These are phyloP conservation scores for Periconia digitata DNA, from an alignment of 2,329 filamentous ascomycete species.

Conservation along the genomic window DNA sequence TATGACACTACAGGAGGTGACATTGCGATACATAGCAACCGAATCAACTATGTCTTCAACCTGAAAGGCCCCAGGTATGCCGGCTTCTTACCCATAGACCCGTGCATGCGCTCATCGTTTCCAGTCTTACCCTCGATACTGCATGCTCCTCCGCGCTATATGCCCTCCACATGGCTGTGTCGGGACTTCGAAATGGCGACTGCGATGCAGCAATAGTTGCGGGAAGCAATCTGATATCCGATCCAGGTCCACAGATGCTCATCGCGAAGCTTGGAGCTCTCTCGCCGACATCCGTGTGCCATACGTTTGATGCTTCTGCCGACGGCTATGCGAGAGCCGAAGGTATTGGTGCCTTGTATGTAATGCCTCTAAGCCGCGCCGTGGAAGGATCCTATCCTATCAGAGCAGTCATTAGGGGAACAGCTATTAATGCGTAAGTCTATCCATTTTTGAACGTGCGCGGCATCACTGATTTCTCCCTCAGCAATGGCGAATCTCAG, in stretches of 20 bases:
- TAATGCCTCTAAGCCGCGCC: constrained; percentile 12
- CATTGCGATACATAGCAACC: constrained; percentile 24
- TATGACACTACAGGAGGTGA: constrained; percentile 17
- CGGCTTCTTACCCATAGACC: background rate
- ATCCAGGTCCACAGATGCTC: constrained; percentile 9
- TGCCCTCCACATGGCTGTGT: constrained; percentile 24
- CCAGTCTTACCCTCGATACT: constrained; percentile 24
- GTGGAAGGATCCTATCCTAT: constrained; percentile 13
- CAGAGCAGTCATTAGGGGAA: constrained; percentile 16
- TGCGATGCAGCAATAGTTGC: constrained; percentile 26
- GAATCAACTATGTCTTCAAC: constrained; percentile 32
- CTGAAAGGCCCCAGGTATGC: constrained; percentile 24
- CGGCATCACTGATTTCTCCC: background rate
- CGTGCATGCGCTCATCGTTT: background rate
- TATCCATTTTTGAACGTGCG: background rate
- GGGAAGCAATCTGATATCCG: constrained; percentile 19
- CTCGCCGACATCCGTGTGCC: constrained; percentile 16
- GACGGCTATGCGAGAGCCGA: constrained; percentile 28
- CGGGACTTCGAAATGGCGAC: constrained; percentile 16
- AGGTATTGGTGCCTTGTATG: constrained; percentile 19
- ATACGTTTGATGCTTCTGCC: constrained; percentile 25
- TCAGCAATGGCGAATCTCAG: constrained; percentile 12
- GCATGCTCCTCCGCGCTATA: constrained; percentile 30
- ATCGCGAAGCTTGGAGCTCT: constrained; percentile 20
- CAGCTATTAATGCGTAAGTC: constrained; percentile 16